Evolutionary conservation across 2,329 filamentous ascomycete genomes (phyloP).

Genomic region (Botrytis squamosa): DNA sequence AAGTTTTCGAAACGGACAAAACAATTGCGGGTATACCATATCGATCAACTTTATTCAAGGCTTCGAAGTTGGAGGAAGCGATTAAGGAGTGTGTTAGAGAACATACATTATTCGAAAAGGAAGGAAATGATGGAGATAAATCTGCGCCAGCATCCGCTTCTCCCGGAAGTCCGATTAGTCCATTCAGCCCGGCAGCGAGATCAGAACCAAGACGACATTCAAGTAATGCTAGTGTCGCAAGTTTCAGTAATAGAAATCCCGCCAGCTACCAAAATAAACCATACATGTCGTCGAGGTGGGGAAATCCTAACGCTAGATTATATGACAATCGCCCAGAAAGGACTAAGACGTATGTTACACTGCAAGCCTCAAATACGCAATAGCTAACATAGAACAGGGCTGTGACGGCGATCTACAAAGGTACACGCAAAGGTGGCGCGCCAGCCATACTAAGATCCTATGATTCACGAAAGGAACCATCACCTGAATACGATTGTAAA

Average conservation of each 20-base stretch:
- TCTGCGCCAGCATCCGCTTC: conserved; percentile 24
- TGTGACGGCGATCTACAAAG: conserved; percentile 87
- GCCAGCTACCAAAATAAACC: conserved; percentile 56
- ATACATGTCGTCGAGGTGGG: conserved; percentile 57
- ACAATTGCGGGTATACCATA: conserved; percentile 95
- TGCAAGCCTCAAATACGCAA: not conserved
- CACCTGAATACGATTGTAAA: conserved; percentile 88
- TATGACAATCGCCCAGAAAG: conserved; percentile 84
- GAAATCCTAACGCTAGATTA: conserved; percentile 81
- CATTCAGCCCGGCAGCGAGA: conserved; percentile 38
- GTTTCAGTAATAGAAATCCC: conserved; percentile 69
- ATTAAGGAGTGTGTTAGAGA: conserved; percentile 86
- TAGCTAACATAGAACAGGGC: conserved; percentile 56
- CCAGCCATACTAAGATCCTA: conserved; percentile 85
- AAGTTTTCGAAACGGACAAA: conserved; percentile 97
- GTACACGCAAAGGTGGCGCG: conserved; percentile 65
- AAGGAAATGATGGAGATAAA: conserved; percentile 69
- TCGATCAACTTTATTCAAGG: conserved; percentile 92
- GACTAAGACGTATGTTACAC: conserved; percentile 77
- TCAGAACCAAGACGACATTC: conserved; percentile 54
- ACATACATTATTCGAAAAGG: conserved; percentile 74
- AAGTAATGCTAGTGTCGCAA: conserved; percentile 80
- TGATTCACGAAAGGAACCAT: conserved; percentile 87
- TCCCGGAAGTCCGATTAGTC: conserved; percentile 43
- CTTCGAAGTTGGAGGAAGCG: conserved; percentile 89